A percentile compares a stretch with the other conserved stretches of the same genome.
These are phyloP conservation scores for Neofusicoccum kwambonambiense DNA, from an alignment of 2,329 filamentous ascomycete species.

Conservation along the genomic window DNA sequence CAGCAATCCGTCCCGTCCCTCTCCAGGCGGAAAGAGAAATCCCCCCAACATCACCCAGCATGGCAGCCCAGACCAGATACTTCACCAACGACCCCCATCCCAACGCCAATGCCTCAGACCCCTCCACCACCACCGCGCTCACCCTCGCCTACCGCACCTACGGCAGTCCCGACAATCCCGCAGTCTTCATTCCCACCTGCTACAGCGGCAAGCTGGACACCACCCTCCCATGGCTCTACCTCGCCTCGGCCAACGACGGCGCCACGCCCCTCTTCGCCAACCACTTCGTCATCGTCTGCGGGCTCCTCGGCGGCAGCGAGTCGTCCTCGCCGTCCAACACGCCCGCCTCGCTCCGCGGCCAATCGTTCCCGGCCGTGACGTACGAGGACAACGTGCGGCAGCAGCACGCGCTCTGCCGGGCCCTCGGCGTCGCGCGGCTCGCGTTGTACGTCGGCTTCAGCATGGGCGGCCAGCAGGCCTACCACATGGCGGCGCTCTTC, in stretches of 20 bases:
- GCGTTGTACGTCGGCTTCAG: conserved; percentile 55
- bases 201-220: conserved; percentile 53
- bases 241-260: conserved; percentile 42
- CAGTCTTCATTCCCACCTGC: conserved; percentile 52
- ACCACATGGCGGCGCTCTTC: conserved; percentile 52
- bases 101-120: conserved; percentile 24
- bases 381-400: conserved; percentile 55
- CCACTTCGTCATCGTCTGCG: conserved; percentile 53
- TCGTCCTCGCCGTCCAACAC: conserved; percentile 55
- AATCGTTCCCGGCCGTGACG: conserved; percentile 45
- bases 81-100: conserved; percentile 27
- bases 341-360: conserved; percentile 5
- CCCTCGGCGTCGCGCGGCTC: conserved; percentile 45
- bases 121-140: conserved; percentile 25
- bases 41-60: not conserved
- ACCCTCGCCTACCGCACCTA: conserved; percentile 44
- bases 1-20: not conserved
- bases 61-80: conserved; percentile 25
- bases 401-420: conserved; percentile 46
- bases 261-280: conserved; percentile 15
- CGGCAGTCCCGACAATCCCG: conserved; percentile 34
- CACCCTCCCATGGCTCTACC: conserved; percentile 47
- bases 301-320: conserved; percentile 55
- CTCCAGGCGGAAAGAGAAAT: too few species aligned
- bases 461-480: conserved; percentile 57